These are phyloP conservation scores for Hura crepitans DNA, from an alignment of 441 rosid genomes.

Conservation along the genomic window DNA sequence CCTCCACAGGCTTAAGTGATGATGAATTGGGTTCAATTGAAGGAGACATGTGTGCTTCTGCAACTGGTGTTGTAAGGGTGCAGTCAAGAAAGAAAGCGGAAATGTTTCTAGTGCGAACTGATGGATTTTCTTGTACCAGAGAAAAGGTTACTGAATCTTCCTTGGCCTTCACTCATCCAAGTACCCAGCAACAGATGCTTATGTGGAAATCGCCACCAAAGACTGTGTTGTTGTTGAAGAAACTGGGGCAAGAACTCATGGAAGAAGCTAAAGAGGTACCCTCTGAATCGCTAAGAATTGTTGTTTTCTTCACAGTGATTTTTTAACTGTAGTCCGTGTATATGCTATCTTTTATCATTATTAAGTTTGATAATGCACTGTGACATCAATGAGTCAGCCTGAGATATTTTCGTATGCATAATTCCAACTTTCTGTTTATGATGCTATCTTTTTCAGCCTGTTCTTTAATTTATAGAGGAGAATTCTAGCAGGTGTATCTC, in stretches of 20 bases:
- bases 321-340: background rate
- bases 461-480: background rate
- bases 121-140: conserved; percentile 91
- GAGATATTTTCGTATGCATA: background rate
- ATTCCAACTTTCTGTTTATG: background rate
- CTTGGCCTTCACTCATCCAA: conserved; percentile 95
- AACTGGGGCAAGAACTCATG: conserved; percentile 87
- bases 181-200: conserved; percentile 99
- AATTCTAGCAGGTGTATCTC: background rate
- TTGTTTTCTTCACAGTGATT: conserved; percentile 3
- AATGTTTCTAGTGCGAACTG: conserved; percentile 94
- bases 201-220: conserved; percentile 95
- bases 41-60: conserved; percentile 93
- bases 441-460: background rate
- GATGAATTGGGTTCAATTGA: conserved; percentile 55
- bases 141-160: conserved; percentile 97
- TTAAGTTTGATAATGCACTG: background rate
- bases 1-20: conserved; percentile 42
- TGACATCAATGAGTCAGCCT: background rate
- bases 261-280: conserved; percentile 95
- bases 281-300: background rate
- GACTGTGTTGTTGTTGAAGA: conserved; percentile 81
- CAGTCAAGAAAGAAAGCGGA: conserved; percentile 96
- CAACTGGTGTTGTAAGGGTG: conserved; percentile 96
- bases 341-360: background rate